Conservation (phyloP, 306 rosid species). For the Delonix regia region DNA sequence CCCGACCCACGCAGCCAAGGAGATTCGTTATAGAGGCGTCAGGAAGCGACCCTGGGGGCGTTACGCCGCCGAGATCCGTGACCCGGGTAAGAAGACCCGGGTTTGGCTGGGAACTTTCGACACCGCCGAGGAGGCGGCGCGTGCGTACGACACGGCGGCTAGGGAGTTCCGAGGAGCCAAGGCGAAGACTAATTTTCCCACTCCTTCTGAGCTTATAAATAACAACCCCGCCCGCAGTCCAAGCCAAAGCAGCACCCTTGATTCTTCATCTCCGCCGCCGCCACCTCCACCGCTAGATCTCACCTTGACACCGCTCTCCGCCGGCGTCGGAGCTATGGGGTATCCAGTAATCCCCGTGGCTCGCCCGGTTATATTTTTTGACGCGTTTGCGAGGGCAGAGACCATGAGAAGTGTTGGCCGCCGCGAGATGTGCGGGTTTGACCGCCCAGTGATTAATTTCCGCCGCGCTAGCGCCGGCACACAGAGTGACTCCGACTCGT, state of each 20-base stretch:
- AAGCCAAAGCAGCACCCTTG: conserved; percentile 73
- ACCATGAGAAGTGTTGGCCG: conserved; percentile 5
- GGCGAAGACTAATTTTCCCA: conserved; percentile 80
- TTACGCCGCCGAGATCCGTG: conserved; percentile 95
- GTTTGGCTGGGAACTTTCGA: conserved; percentile 92
- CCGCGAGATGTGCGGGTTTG: conserved; percentile 51
- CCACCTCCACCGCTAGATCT: conserved; percentile 50
- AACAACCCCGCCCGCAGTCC: conserved; percentile 44
- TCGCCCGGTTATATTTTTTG: conserved; percentile 57
- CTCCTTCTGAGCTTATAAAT: conserved; percentile 35
- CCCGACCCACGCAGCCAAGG: conserved; percentile 36
- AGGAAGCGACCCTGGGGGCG: conserved; percentile 93
- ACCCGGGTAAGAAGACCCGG: conserved; percentile 81
- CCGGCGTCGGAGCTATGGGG: not conserved
- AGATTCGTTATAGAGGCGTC: conserved; percentile 82
- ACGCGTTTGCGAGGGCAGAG: conserved; percentile 56
- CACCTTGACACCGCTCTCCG: conserved; percentile 37
- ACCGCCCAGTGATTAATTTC: conserved; percentile 18
- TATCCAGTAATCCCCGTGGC: conserved; percentile 30
- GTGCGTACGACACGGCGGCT: conserved; percentile 82
- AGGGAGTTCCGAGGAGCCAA: conserved; percentile 74
- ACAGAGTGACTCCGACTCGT: conserved; percentile 59
- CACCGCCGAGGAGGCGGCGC: conserved; percentile 87
- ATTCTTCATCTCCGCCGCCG: conserved; percentile 46
- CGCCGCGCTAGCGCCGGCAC: conserved; percentile 23